Conservation (phyloP, 768 basidiomycete species). For the Atractiella rhizophila region DNA sequence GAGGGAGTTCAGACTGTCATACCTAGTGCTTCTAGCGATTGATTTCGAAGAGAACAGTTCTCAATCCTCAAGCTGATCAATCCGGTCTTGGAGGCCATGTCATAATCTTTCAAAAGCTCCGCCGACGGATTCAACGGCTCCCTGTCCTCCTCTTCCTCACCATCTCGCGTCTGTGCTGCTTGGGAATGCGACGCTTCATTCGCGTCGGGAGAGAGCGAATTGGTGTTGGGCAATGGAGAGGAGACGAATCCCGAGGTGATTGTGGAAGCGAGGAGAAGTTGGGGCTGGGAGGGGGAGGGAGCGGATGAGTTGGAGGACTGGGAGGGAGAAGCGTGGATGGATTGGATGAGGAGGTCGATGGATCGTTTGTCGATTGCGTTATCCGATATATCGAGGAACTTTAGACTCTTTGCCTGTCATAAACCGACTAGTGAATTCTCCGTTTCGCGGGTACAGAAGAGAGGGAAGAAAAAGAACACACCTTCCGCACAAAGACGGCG, state of each 20-base stretch:
- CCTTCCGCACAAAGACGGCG: slow-evolving; percentile 55
- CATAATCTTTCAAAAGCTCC: slow-evolving; percentile 19
- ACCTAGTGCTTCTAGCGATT: slow-evolving; percentile 58
- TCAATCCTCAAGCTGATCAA: slow-evolving; percentile 57
- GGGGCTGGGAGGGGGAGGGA: not conserved
- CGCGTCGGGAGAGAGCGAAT: slow-evolving; percentile 19
- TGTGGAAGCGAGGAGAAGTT: not conserved
- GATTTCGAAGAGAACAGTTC: slow-evolving; percentile 50
- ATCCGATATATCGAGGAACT: slow-evolving; percentile 74
- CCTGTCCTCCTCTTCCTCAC: slow-evolving; percentile 1
- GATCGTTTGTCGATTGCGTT: slow-evolving; percentile 60
- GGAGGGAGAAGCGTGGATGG: slow-evolving; percentile 26
- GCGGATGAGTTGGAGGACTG: not conserved
- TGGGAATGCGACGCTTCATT: not conserved
- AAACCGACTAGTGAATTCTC: no score
- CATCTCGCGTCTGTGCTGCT: not conserved
- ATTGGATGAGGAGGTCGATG: slow-evolving; percentile 52
- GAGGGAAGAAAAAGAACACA: slow-evolving; percentile 17
- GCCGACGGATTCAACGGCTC: slow-evolving; percentile 9
- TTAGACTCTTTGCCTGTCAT: slow-evolving; percentile 40
- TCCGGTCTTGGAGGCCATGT: slow-evolving; percentile 2
- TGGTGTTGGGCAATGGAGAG: slow-evolving; percentile 1
- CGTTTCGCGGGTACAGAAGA: not conserved
- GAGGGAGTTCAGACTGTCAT: no score
- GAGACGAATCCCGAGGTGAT: no score